Percentiles rank a stretch among this genome's conserved stretches.
phyloP scores from a whole-genome alignment of 306 rosid genomes.

The Luffa acutangula region DNA sequence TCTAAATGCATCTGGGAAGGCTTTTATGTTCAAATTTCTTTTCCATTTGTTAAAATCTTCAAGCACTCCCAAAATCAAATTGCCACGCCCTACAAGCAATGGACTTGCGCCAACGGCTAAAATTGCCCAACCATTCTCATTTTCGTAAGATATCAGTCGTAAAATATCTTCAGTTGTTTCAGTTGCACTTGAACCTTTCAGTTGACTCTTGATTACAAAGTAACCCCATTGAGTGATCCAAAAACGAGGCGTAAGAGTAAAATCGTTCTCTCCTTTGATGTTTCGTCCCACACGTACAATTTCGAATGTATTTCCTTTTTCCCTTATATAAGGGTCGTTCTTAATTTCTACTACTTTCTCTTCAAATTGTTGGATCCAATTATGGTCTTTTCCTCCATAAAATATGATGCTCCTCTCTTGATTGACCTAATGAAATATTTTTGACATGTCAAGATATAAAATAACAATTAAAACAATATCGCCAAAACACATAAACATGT shows the following conservation, averaged over 20 bases:
- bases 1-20: background rate
- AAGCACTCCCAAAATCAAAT: background rate
- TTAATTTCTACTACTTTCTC: background rate
- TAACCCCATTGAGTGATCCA: slow-evolving; percentile 1
- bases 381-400: background rate
- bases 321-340: background rate
- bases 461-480: background rate
- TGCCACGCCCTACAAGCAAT: background rate
- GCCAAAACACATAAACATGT: background rate
- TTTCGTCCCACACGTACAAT: background rate
- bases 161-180: slow-evolving; percentile 1
- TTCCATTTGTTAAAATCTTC: slow-evolving; percentile 3
- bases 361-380: background rate
- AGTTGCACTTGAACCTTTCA: background rate
- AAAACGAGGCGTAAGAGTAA: background rate
- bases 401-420: background rate
- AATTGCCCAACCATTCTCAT: background rate
- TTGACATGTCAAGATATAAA: background rate
- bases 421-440: background rate
- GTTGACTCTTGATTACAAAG: background rate
- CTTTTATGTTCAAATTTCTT: background rate
- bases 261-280: background rate
- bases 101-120: background rate
- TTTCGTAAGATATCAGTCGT: background rate
- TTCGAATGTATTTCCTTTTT: background rate